These are phyloP conservation scores for Hypericum perforatum DNA, from an alignment of 345 rosid genomes.

Conservation along the genomic window DNA sequence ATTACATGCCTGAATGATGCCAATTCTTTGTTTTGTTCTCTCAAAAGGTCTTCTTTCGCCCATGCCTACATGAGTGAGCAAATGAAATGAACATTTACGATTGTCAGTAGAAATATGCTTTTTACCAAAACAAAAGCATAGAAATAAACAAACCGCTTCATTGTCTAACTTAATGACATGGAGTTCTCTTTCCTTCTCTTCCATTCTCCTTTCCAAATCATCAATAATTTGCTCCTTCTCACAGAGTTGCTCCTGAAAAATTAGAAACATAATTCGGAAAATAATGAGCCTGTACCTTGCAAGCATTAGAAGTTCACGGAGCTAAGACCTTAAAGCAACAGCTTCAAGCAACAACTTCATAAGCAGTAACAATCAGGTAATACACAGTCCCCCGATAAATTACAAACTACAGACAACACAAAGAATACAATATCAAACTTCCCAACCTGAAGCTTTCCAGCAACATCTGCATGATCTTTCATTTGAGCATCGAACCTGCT, in stretches of 20 bases:
- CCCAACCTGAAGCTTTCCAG: slow-evolving; percentile 58
- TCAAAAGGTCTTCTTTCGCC: slow-evolving; percentile 92
- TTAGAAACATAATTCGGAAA: not conserved
- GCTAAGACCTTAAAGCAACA: no score
- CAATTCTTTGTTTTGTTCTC: slow-evolving; percentile 84
- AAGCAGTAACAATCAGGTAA: not conserved
- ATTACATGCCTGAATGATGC: slow-evolving; percentile 59
- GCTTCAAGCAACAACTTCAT: not conserved
- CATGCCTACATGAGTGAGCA: slow-evolving; percentile 47
- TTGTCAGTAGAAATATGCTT: not conserved
- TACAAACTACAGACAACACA: not conserved
- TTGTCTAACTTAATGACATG: slow-evolving; percentile 77
- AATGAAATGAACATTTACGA: slow-evolving; percentile 11
- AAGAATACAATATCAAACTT: not conserved
- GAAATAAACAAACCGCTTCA: slow-evolving; percentile 56
- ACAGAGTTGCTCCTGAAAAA: slow-evolving; percentile 60
- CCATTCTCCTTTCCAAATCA: slow-evolving; percentile 71
- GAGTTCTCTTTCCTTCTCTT: slow-evolving; percentile 78
- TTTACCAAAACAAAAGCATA: not conserved
- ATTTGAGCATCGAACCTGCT: slow-evolving; percentile 47
- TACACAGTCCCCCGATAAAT: no score
- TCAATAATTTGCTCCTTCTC: slow-evolving; percentile 52
- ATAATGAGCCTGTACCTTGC: not conserved
- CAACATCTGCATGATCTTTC: slow-evolving; percentile 55
- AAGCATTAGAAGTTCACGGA: not conserved